Base-by-base conservation (phyloP, 2,329 filamentous ascomycete species). In the Ramularia collo-cygni region DNA sequence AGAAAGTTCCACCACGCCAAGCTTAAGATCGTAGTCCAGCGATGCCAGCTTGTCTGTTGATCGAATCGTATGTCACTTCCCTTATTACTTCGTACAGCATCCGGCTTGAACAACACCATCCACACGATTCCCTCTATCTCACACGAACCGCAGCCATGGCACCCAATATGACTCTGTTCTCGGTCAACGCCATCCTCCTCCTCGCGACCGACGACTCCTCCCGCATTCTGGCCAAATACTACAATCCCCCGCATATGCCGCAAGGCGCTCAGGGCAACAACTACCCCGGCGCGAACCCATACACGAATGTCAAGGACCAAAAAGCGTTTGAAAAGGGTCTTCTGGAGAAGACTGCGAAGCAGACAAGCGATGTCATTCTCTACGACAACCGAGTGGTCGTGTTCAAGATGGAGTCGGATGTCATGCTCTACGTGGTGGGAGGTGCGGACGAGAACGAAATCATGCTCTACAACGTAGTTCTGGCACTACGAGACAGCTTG, bases 371-470 rank as follows among this genome's bases (percentile, higher is more conserved):
- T 69, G 92, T 98, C 57, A 93, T 98, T 55, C 79, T 98, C 40
- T 96, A 95, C 69, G 92, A 98, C 68, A 93, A 93, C 69, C 80
- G 87, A 57, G 83, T 98, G 46, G 87, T 96, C 40, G 82, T 96
- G 37, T 98, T 95, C 75, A 98, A 98, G 79, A 84, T 84, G 70
- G 92, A 98, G 72, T 88, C 85, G 55, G 92, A 98, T 64, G 85
- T 96, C 42, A 95, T 95, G 83, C 78, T 85, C 32, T 96, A 96
- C 63, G 84, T 96, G 17, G 85, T 98, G 8, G 90, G 90, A 51
- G 80, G 82, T 39, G 76, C 85, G 38, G 87, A 95, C 38, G 92
- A 98, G 75, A 98, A 96, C 65, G 92, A 98, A 70, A 85, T 98
- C 40, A 72, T 98, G 63, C 75, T 98, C 37, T 96, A 95, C 71